Percentiles rank a stretch among this genome's conserved stretches.
Evolutionary conservation across 2,329 filamentous ascomycete species (phyloP).

Genomic region (Penicillium polonicum): DNA sequence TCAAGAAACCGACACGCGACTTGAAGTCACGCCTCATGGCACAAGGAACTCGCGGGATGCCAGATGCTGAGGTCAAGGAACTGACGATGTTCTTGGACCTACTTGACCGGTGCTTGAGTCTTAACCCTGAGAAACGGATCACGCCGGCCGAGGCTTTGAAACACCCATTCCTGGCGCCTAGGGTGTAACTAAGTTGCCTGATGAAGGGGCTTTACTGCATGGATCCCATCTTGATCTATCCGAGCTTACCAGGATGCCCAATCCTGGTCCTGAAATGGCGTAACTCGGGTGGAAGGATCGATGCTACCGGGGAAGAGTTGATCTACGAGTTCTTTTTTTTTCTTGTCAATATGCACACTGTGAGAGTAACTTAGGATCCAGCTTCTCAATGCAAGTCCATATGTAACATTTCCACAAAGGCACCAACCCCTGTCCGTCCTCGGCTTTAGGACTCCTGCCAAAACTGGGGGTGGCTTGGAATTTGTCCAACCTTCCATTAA

Average conservation of each 20-base stretch:
- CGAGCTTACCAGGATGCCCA: background rate
- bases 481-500: background rate
- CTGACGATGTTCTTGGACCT: constrained; percentile 82
- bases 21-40: constrained; percentile 74
- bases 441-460: background rate
- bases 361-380: background rate
- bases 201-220: background rate
- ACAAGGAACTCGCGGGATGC: constrained; percentile 70
- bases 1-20: constrained; percentile 72
- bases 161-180: constrained; percentile 76
- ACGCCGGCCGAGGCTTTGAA: constrained; percentile 81
- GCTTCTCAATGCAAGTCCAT: background rate
- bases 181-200: constrained; percentile 14
- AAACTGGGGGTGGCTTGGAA: background rate
- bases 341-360: constrained; percentile 1
- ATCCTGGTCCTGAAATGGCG: background rate
- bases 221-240: background rate
- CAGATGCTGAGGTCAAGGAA: constrained; percentile 71
- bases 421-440: background rate
- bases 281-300: background rate
- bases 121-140: constrained; percentile 91
- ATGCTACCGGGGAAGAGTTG: background rate
- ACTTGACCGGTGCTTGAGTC: constrained; percentile 78
- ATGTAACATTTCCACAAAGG: background rate
- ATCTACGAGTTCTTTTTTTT: background rate